phyloP scores from a whole-genome alignment of 2,329 filamentous ascomycete genomes.

The Ophiostoma tasmaniense region DNA sequence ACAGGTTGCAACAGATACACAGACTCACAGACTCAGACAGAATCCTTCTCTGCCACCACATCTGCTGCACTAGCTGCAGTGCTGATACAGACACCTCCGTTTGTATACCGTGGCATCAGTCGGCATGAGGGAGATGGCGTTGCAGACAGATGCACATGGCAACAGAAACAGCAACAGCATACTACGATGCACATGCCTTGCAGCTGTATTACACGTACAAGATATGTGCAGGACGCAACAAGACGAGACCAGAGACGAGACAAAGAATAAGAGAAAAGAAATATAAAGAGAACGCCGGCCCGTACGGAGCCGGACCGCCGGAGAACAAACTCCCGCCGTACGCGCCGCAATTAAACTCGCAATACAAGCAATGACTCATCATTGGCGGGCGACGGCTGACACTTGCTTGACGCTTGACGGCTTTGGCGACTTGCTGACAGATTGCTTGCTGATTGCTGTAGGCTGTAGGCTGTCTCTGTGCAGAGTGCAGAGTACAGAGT shows the following conservation, averaged over 20 bases:
- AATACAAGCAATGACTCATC: background rate
- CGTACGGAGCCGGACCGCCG: background rate
- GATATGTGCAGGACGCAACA: too few species aligned
- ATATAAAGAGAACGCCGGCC: too few species aligned
- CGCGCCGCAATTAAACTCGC: background rate
- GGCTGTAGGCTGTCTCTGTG: too few species aligned
- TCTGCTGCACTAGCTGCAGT: background rate
- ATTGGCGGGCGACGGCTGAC: background rate
- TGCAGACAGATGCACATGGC: too few species aligned
- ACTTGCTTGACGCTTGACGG: background rate
- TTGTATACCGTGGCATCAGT: background rate
- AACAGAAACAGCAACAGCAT: background rate
- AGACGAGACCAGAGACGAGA: too few species aligned
- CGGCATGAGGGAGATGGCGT: background rate
- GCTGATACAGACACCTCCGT: background rate
- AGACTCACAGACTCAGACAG: background rate
- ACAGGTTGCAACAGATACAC: background rate
- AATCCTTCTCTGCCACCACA: conserved; percentile 1
- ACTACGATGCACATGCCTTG: background rate
- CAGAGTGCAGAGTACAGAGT: too few species aligned
- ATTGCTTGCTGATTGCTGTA: too few species aligned
- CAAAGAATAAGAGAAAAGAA: too few species aligned
- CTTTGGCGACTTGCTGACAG: background rate
- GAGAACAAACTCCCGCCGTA: background rate
- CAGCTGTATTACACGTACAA: background rate